Percentiles rank a stretch among this genome's conserved stretches.
These are phyloP conservation scores for Pyronema omphalodes DNA, from an alignment of 495 filamentous ascomycete genomes.

Conservation along the genomic window DNA sequence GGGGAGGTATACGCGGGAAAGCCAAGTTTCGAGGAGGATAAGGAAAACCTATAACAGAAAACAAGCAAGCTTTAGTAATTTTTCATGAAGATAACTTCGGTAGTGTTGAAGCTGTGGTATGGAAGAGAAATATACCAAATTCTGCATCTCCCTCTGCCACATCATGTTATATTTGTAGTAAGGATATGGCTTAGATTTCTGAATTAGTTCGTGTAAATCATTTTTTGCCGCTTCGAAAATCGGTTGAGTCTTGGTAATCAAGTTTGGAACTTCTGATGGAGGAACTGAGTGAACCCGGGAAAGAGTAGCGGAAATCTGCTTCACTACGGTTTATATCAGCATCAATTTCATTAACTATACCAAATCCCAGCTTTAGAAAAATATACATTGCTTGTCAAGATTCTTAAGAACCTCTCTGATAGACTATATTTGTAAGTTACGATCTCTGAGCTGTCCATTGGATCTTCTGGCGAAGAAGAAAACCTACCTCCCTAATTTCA, in stretches of 20 bases:
- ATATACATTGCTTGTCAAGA: conserved; percentile 50
- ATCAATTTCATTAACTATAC: background rate
- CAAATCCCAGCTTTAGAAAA: background rate
- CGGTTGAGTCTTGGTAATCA: conserved; percentile 36
- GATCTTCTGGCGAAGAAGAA: background rate
- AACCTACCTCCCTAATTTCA: conserved; percentile 52
- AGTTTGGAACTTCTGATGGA: conserved; percentile 36
- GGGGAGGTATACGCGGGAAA: conserved; percentile 12
- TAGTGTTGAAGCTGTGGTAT: no score
- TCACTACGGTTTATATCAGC: conserved; percentile 28
- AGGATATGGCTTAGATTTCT: conserved; percentile 59
- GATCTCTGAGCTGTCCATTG: background rate
- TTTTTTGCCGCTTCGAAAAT: conserved; percentile 39
- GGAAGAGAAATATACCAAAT: conserved; percentile 58
- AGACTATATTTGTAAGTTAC: conserved; percentile 29
- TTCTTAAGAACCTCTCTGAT: conserved; percentile 61
- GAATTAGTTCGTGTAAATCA: conserved; percentile 40
- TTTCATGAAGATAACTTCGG: no score
- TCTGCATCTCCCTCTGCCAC: conserved; percentile 75
- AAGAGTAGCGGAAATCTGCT: conserved; percentile 58
- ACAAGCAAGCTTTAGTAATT: conserved; percentile 31
- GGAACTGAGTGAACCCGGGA: conserved; percentile 82
- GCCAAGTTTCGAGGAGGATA: conserved; percentile 17
- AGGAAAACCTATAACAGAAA: conserved; percentile 25
- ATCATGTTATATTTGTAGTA: conserved; percentile 90